phyloP scores from a whole-genome alignment of 352 stramenopile genomes.

The Peronospora destructor region DNA sequence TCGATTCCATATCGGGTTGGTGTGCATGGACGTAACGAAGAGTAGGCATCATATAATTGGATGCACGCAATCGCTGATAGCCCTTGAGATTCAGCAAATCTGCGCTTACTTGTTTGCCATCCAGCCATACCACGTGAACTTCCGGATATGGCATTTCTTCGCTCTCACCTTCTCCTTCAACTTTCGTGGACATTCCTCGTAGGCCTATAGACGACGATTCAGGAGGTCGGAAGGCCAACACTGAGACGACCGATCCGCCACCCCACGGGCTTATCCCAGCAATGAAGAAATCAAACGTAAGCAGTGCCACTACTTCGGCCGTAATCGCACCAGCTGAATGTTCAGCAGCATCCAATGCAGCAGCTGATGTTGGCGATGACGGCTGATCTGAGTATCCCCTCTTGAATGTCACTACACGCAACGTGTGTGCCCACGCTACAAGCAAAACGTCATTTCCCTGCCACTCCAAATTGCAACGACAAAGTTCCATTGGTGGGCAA shows the following conservation, averaged over 20 bases:
- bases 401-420: slow-evolving; percentile 73
- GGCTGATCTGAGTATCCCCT: slow-evolving; percentile 23
- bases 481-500: slow-evolving; percentile 79
- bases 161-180: slow-evolving; percentile 66
- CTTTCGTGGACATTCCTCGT: slow-evolving; percentile 31
- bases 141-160: slow-evolving; percentile 75
- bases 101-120: slow-evolving; percentile 82
- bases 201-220: slow-evolving; percentile 22
- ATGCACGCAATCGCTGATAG: slow-evolving; percentile 64
- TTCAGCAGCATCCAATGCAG: slow-evolving; percentile 23
- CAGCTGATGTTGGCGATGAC: slow-evolving; percentile 31
- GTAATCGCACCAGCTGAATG: slow-evolving; percentile 31
- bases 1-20: slow-evolving; percentile 15
- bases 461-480: slow-evolving; percentile 75
- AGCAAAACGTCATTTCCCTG: slow-evolving; percentile 50
- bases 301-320: slow-evolving; percentile 59
- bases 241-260: slow-evolving; percentile 41
- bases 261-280: slow-evolving; percentile 67
- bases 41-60: slow-evolving; percentile 77
- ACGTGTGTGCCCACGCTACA: slow-evolving; percentile 67
- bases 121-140: slow-evolving; percentile 81
- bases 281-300: slow-evolving; percentile 84
- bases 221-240: slow-evolving; percentile 66
- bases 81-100: slow-evolving; percentile 70
- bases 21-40: slow-evolving; percentile 47